Evolutionary conservation across 2,329 filamentous ascomycete species (phyloP).

Genomic region (Colletotrichum limetticola): DNA sequence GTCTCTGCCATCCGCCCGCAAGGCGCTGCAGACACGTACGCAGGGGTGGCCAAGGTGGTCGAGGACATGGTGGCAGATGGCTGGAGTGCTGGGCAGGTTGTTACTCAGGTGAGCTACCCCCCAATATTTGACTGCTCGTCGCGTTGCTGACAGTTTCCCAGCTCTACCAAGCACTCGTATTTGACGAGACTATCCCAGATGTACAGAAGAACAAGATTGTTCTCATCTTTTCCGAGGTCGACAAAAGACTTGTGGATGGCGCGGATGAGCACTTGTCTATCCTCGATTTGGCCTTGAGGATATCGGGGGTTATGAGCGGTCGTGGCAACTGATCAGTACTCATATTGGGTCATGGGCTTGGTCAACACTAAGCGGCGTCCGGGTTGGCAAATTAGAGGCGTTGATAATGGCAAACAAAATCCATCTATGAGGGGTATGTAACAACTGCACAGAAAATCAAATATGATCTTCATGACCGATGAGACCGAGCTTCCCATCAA

Average conservation of each 20-base stretch:
- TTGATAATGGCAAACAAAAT: constrained; percentile 6
- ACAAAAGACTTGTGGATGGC: constrained; percentile 94
- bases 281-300: constrained; percentile 83
- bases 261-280: constrained; percentile 95
- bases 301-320: constrained; percentile 76
- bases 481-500: constrained; percentile 66
- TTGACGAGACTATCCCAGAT: constrained; percentile 85
- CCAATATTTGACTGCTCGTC: background rate
- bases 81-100: constrained; percentile 92
- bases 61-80: constrained; percentile 95
- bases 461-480: constrained; percentile 50
- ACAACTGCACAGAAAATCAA: constrained; percentile 6
- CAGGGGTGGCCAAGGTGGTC: constrained; percentile 80
- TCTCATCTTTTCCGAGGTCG: constrained; percentile 89
- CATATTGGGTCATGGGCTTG: background rate
- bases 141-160: constrained; percentile 45
- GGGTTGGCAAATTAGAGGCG: constrained; percentile 18
- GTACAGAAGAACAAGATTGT: constrained; percentile 91
- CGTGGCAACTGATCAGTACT: constrained; percentile 38
- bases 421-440: constrained; percentile 19
- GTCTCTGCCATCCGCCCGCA: constrained; percentile 81
- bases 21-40: constrained; percentile 73
- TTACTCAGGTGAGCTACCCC: constrained; percentile 72
- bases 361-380: constrained; percentile 16
- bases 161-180: constrained; percentile 85